phyloP scores from a whole-genome alignment of 306 rosid species.

The Castanea sativa region DNA sequence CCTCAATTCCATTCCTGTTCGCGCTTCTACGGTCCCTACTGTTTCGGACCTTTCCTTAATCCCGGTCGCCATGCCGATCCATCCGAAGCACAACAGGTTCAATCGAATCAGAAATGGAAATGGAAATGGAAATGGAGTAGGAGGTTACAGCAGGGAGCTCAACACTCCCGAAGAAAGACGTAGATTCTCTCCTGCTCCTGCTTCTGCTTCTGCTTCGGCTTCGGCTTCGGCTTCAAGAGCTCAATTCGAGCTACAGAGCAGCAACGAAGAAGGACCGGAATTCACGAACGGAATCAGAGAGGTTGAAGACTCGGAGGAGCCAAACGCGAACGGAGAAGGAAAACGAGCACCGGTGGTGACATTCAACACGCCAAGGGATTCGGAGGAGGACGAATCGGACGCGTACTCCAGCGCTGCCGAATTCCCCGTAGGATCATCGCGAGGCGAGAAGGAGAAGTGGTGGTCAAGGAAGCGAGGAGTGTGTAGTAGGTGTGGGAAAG shows the following conservation, averaged over 20 bases:
- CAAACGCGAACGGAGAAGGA: constrained; percentile 15
- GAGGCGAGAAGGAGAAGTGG: constrained; percentile 1
- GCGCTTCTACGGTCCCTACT: constrained; percentile 28
- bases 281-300: constrained; percentile 33
- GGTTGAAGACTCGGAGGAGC: constrained; percentile 21
- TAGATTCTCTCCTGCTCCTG: constrained; percentile 48
- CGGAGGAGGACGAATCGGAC: constrained; percentile 53
- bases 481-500: constrained; percentile 70
- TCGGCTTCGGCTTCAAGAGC: constrained; percentile 45
- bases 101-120: constrained; percentile 45
- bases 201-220: constrained; percentile 44
- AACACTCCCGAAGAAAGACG: constrained; percentile 51
- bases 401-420: constrained; percentile 63
- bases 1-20: constrained; percentile 33
- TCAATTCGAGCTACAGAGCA: constrained; percentile 42
- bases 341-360: constrained; percentile 57
- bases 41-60: constrained; percentile 42
- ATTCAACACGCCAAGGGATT: constrained; percentile 57
- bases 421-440: constrained; percentile 48
- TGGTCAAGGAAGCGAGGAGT: constrained; percentile 42
- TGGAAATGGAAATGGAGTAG: neutral
- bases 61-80: constrained; percentile 58
- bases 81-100: constrained; percentile 44
- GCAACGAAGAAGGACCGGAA: constrained; percentile 22
- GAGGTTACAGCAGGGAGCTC: constrained; percentile 12